Base-by-base conservation (phyloP, 2,329 filamentous ascomycete genomes). In the Alternaria gaisen region DNA sequence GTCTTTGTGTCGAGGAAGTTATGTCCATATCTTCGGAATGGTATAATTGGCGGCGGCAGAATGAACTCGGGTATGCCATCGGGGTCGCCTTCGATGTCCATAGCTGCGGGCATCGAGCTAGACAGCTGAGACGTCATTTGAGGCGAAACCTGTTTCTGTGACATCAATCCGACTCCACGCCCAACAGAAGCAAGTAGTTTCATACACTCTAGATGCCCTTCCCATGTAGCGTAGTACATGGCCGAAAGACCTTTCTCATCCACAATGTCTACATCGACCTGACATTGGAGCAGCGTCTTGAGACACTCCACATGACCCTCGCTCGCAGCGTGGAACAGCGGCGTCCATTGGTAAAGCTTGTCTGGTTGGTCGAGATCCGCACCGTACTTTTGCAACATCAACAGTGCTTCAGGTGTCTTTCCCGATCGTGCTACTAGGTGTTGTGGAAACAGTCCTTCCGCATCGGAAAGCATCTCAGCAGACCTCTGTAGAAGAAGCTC, bases 1-100 rank as follows among this genome's bases (percentile, higher is more conserved):
- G 94, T 97, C 82, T 98, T 99, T 30, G 93, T 97, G 74, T 99
- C 95, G 36, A 99, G 85, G 84, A 99, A 99, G 79, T 98, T 99
- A 82, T 99, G 95, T 16, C 95, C 95, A 72, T 99, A 99, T 71
- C 95, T 88, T 68, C 95, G 88, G 48, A 98, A 84, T 0, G 95
- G 95, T 67, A 99, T 97, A 66, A 99, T 98, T 0, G 95, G 95
- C 20, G 95, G 95, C 22, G 95, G 95, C 12, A 99, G 85, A 68
- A 94, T 94, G 32, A 99, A 88, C 65, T 93, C 88, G 2, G 95
- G 95, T 57, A 99, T 99, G 2, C 91, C 92, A 79, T 98, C 94
- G 0, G 87, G 87, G 41, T 97, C 93, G 62, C 91, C 83, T 11
- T 87, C 85, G 83, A 92, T 90, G 16, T 84, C 78, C 66, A 80